Conservation (phyloP, 2,329 filamentous ascomycete genomes). For the Juglanconis juglandina region DNA sequence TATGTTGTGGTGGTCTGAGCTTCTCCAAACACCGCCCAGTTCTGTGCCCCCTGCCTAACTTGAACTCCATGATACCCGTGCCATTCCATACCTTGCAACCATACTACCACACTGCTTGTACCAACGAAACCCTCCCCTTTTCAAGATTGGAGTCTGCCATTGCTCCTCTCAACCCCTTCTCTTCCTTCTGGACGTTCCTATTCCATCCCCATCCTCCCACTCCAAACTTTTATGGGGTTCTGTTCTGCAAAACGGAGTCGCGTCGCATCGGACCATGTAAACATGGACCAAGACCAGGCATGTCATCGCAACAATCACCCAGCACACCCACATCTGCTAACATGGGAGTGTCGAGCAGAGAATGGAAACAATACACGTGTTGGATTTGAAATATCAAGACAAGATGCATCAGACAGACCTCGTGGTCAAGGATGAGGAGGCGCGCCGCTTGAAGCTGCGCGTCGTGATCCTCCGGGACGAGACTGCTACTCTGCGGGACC, state of each 20-base stretch:
- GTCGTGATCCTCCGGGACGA: slow-evolving; percentile 72
- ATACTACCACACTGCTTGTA: background rate
- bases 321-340: background rate
- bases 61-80: background rate
- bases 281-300: slow-evolving; percentile 37
- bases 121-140: background rate
- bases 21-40: background rate
- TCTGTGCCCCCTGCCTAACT: background rate
- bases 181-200: background rate
- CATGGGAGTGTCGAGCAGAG: slow-evolving; percentile 31
- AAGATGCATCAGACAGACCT: slow-evolving; percentile 62
- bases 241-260: slow-evolving; percentile 26
- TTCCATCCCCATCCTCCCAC: background rate
- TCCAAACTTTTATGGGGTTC: background rate
- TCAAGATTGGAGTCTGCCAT: background rate
- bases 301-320: background rate
- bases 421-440: slow-evolving; percentile 71
- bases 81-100: background rate
- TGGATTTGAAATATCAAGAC: slow-evolving; percentile 69
- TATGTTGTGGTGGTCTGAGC: slow-evolving; percentile 3
- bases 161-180: background rate
- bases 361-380: slow-evolving; percentile 44
- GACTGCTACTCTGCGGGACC: slow-evolving; percentile 63
- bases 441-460: slow-evolving; percentile 66
- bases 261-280: slow-evolving; percentile 28